Evolutionary conservation across 225 moss, liverwort and hornwort genomes (phyloP), one percentile per base, ranked within the genome.

Genomic region (Ulota crispa): DNA sequence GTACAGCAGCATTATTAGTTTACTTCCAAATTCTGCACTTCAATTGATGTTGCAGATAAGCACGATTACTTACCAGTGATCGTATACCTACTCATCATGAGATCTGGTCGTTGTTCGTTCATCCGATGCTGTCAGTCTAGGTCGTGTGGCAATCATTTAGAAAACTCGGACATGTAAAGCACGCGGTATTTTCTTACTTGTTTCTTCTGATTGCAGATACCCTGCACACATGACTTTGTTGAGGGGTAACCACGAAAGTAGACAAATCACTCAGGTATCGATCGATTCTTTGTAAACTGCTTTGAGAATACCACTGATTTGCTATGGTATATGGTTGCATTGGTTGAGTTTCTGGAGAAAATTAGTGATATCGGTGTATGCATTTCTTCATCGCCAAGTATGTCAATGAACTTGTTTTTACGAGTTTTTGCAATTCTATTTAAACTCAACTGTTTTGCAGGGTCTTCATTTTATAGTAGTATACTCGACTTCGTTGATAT

Each of bases 221-320:
- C 99, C 99, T 84, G 99, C 96, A 47, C 96, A 99, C 78, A 99
- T 99, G 99, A 99, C 99, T 64, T 88, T 99, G 82, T 86, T 99
- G 89, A 96, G 99, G 82, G 99, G 99, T 80, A 99, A 99, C 82
- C 99, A 99, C 69, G 99, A 99, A 88, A 99, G 99, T 93, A 93
- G 99, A 86, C 99, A 99, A 92, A 99, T 99, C 73, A 99, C 99
- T 79, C 99, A 99, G 99, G 99, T 99, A 89, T 68, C 0, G 71
- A 45, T 28, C n/a, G 12, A 37, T 75, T 55, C 63, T 62, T 53
- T 42, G 65, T 63, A n/a, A 20, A 54, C 26, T 80, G 36, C n/a
- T 55, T 14, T 37, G 37, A 74, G 75, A 52, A 64, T 32, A 78
- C 8, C 19, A 21, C 55, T 60, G 27, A 42, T 75, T 43, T 71